Evolutionary conservation across 2,329 filamentous ascomycete species (phyloP), one percentile per base, ranked within the genome.

Genomic region (Lecanicillium sp.): DNA sequence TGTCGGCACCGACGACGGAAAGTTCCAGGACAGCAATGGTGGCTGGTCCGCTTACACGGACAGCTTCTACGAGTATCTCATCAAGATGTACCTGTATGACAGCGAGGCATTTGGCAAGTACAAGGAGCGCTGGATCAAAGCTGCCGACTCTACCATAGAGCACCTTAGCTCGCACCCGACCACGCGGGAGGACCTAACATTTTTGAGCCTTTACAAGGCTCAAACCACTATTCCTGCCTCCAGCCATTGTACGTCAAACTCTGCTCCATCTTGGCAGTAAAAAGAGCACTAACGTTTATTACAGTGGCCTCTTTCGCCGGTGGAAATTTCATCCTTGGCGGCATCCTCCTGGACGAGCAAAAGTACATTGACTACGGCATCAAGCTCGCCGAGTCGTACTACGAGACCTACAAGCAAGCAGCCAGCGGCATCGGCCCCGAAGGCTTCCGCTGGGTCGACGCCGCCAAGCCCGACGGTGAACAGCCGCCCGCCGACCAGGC

Each of bases 21-120:
- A 68, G 10, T 88, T 90, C 47, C 48, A 72, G 15, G 75, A 89
- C 52, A 71, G 72, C 11, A 50, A 46, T 2, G 85, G 86, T 36
- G 81, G 83, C 25, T 92, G 86, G 85, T 72, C 74, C 36, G 84
- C 81, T 39, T 83, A 84, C 5, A 72, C 72, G 29, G 86, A 90
- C 58, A 86, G 78, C 18, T 89, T 80, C 60, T 43, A 43, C 29
- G 41, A 94, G 62, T 94, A 94, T 53, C 73, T 94, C 17, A 81
- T 94, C 58, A 95, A 94, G 67, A 92, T 94, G 85, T 92, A 81
- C 49, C 60, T 90, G 39, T 94, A 94, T 57, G 82, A 90, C 53
- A 69, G 77, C 0, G 49, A 57, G 5, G 70, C 77, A 3, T 94
- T 84, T 51, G 60, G 52, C 2, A 45, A 59, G 3, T 87, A 90